Percentiles rank a stretch among this genome's conserved stretches.
Conservation (phyloP, 225 moss, liverwort and hornwort genomes). For the Physcomitrium patens region DNA sequence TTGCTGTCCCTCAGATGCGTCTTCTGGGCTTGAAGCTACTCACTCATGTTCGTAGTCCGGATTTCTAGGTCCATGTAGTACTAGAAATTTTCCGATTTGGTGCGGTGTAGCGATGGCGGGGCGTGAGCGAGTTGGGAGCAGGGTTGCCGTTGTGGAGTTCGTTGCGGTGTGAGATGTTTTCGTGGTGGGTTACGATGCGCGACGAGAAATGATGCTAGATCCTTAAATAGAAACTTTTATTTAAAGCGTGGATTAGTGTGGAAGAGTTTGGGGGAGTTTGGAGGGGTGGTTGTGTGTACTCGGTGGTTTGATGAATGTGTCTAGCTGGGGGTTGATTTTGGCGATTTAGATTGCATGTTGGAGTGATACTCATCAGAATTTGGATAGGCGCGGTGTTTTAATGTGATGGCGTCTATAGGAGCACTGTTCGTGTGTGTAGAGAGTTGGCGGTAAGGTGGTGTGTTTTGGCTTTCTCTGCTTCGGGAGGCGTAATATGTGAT, state of each 20-base stretch:
- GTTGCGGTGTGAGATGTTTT: slow-evolving; percentile 35
- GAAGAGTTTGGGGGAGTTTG: slow-evolving; percentile 16
- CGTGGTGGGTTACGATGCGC: slow-evolving; percentile 27
- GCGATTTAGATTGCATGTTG: slow-evolving; percentile 29
- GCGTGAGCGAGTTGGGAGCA: slow-evolving; percentile 27
- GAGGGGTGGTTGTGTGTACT: slow-evolving; percentile 9
- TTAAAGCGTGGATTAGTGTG: slow-evolving; percentile 33
- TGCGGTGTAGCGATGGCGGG: slow-evolving; percentile 44
- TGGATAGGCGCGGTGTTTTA: slow-evolving; percentile 16
- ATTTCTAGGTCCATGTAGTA: slow-evolving; percentile 30
- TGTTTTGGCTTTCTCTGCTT: slow-evolving; percentile 15
- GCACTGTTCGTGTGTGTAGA: slow-evolving; percentile 31
- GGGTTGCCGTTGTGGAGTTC: slow-evolving; percentile 37
- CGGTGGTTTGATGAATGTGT: slow-evolving; percentile 46
- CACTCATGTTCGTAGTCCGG: neutral
- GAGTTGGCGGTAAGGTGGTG: slow-evolving; percentile 39
- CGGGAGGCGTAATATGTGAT: slow-evolving; percentile 31
- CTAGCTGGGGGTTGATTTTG: slow-evolving; percentile 41
- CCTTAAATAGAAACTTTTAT: slow-evolving; percentile 31
- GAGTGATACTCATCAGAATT: slow-evolving; percentile 32
- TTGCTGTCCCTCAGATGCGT: slow-evolving; percentile 35
- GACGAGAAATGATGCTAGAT: slow-evolving; percentile 48
- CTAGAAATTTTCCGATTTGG: slow-evolving; percentile 41
- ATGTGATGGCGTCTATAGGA: slow-evolving; percentile 27
- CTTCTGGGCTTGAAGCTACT: neutral